Evolutionary conservation across 139 green algal genomes (phyloP).

Genomic region (Chlorella sp.): DNA sequence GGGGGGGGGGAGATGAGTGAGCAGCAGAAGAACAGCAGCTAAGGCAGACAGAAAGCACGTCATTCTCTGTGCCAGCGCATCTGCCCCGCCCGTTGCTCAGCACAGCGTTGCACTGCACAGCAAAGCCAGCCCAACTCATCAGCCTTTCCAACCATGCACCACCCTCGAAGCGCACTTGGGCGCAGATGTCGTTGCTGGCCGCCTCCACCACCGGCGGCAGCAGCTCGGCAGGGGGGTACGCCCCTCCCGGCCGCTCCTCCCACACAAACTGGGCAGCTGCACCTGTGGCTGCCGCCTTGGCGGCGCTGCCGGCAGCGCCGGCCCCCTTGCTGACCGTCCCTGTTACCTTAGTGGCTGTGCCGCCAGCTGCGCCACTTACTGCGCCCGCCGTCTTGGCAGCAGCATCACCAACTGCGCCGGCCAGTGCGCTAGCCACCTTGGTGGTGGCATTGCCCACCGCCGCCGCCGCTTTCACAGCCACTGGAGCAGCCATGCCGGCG

Average conservation of each 20-base stretch:
- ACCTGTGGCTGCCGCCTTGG: not conserved
- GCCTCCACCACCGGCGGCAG: not conserved
- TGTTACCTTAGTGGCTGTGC: too few species aligned
- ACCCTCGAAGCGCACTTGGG: not conserved
- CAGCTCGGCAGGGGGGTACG: not conserved
- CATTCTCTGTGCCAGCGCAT: too few species aligned
- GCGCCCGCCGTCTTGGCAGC: not conserved
- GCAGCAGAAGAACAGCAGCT: too few species aligned
- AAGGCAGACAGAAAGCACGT: too few species aligned
- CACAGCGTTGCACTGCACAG: too few species aligned
- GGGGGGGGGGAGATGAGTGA: too few species aligned
- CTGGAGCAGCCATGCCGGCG: not conserved
- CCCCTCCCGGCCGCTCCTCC: not conserved
- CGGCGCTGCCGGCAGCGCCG: not conserved
- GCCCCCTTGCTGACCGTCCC: not conserved
- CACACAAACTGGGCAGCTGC: not conserved
- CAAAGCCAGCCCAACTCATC: too few species aligned
- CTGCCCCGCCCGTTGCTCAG: too few species aligned
- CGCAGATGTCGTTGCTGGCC: constrained; percentile 23
- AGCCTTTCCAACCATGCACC: too few species aligned
- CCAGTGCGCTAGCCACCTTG: too few species aligned
- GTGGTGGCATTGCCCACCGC: not conserved
- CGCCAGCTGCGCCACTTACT: not conserved
- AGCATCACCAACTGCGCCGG: not conserved
- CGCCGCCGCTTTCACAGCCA: not conserved